Evolutionary conservation across 805 yeast species (phyloP).

Genomic region (Metschnikowia henanensis): DNA sequence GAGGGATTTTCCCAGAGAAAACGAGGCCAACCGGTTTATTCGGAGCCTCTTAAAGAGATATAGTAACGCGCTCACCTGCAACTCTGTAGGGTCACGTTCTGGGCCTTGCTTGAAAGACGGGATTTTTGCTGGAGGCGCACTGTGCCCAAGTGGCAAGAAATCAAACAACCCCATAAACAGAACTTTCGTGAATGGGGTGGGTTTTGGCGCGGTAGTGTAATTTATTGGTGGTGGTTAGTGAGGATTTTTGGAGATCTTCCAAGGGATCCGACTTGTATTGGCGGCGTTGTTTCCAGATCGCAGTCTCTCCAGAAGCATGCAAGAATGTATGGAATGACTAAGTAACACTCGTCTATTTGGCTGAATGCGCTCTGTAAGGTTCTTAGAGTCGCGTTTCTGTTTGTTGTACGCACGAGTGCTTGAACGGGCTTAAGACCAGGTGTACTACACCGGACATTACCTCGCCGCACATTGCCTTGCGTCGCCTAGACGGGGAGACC

Average conservation of each 20-base stretch:
- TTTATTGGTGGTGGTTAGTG: too few species aligned
- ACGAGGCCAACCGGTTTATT: constrained; percentile 44
- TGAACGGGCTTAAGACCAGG: not conserved
- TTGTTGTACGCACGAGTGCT: constrained; percentile 5
- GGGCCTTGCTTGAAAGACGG: constrained; percentile 6
- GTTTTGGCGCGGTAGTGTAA: too few species aligned
- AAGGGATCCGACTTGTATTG: too few species aligned
- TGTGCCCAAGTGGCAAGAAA: constrained; percentile 6
- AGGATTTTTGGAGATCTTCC: too few species aligned
- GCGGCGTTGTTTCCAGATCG: too few species aligned
- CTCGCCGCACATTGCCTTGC: constrained; percentile 3
- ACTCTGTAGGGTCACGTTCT: constrained; percentile 43
- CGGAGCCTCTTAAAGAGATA: constrained; percentile 57
- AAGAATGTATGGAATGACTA: not conserved
- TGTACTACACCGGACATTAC: not conserved
- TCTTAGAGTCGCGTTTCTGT: constrained; percentile 2
- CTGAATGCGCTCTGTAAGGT: not conserved
- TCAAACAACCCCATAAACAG: constrained; percentile 11
- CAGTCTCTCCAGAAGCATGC: not conserved
- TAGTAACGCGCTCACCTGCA: constrained; percentile 57
- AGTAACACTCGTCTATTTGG: too few species aligned
- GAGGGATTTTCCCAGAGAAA: constrained; percentile 28
- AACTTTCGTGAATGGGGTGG: not conserved
- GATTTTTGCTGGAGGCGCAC: not conserved
- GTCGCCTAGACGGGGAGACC: not conserved